These are phyloP conservation scores for Ogataea dorogensis DNA, from an alignment of 805 yeast species.

Conservation along the genomic window DNA sequence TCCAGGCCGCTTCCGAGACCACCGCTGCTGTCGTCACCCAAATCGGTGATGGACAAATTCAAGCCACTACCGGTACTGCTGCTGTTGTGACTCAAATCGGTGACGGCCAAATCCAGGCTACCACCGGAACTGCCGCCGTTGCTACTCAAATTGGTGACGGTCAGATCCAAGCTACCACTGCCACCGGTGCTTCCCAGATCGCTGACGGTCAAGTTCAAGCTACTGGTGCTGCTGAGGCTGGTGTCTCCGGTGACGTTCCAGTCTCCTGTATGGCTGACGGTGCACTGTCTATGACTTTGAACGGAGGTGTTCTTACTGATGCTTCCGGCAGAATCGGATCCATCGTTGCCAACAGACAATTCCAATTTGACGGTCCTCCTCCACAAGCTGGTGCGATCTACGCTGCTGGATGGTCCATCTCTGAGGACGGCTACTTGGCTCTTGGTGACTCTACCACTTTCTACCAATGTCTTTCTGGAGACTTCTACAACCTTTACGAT, in stretches of 20 bases:
- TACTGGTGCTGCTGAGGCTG: constrained; percentile 36
- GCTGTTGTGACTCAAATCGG: constrained; percentile 38
- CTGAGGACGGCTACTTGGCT: constrained; percentile 46
- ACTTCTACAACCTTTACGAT: constrained; percentile 57
- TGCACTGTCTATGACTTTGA: constrained; percentile 45
- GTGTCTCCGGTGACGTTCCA: constrained; percentile 21
- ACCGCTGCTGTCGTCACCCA: constrained; percentile 35
- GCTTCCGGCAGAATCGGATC: constrained; percentile 53
- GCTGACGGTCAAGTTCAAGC: constrained; percentile 47
- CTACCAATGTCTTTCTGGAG: constrained; percentile 57
- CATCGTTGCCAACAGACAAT: constrained; percentile 61
- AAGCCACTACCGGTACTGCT: constrained; percentile 37
- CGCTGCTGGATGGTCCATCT: constrained; percentile 52
- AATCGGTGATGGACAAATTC: constrained; percentile 21
- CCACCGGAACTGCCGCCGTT: constrained; percentile 35
- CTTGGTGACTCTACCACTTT: constrained; percentile 47
- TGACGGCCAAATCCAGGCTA: constrained; percentile 41
- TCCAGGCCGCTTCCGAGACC: constrained; percentile 24
- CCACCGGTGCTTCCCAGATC: constrained; percentile 35
- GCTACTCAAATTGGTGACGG: constrained; percentile 45
- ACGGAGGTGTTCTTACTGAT: constrained; percentile 44
- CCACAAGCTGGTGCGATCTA: constrained; percentile 59
- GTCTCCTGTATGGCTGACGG: constrained; percentile 36
- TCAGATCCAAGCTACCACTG: constrained; percentile 42
- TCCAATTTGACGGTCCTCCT: constrained; percentile 66